These are phyloP conservation scores for Parafenestella ontariensis DNA, from an alignment of 2,329 filamentous ascomycete genomes.

Conservation along the genomic window DNA sequence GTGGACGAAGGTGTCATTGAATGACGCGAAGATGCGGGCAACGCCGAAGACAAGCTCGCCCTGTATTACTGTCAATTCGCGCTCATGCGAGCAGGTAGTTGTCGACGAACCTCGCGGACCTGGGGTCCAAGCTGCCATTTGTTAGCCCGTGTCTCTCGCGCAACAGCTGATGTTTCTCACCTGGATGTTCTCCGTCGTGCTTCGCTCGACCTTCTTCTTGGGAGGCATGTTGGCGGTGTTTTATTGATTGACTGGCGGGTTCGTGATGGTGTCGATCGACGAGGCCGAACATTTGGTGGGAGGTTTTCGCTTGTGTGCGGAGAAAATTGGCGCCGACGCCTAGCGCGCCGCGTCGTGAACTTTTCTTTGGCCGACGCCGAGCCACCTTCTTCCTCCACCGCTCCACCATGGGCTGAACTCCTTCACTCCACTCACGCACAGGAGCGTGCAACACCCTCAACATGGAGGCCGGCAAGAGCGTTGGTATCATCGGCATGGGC, in stretches of 20 bases:
- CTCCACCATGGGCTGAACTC: conserved; percentile 40
- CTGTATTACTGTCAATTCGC: conserved; percentile 49
- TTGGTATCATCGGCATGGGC: conserved; percentile 98
- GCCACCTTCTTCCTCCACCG: conserved; percentile 14
- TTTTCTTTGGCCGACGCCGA: conserved; percentile 27
- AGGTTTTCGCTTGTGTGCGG: conserved; percentile 23
- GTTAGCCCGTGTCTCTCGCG: conserved; percentile 15
- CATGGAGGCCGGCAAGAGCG: conserved; percentile 70
- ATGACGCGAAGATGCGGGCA: conserved; percentile 94
- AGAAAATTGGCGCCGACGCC: conserved; percentile 14
- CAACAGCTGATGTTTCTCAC: conserved; percentile 9
- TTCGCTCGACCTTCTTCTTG: conserved; percentile 81
- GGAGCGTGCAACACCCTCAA: conserved; percentile 38
- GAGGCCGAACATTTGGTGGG: conserved; percentile 28
- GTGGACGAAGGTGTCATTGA: conserved; percentile 76
- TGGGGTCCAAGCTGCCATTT: conserved; percentile 84
- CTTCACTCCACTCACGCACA: conserved; percentile 28
- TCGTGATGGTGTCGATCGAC: conserved; percentile 30
- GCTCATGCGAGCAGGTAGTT: conserved; percentile 10
- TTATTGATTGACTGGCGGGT: conserved; percentile 39
- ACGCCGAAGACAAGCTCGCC: conserved; percentile 98
- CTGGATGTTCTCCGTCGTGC: conserved; percentile 87
- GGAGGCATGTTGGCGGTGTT: conserved; percentile 73
- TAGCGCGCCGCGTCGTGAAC: conserved; percentile 23
- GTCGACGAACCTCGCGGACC: conserved; percentile 76